A percentile compares a stretch with the other conserved stretches of the same genome.
Evolutionary conservation across 768 basidiomycete genomes (phyloP).

Genomic region (Calocybe gangraenosa): DNA sequence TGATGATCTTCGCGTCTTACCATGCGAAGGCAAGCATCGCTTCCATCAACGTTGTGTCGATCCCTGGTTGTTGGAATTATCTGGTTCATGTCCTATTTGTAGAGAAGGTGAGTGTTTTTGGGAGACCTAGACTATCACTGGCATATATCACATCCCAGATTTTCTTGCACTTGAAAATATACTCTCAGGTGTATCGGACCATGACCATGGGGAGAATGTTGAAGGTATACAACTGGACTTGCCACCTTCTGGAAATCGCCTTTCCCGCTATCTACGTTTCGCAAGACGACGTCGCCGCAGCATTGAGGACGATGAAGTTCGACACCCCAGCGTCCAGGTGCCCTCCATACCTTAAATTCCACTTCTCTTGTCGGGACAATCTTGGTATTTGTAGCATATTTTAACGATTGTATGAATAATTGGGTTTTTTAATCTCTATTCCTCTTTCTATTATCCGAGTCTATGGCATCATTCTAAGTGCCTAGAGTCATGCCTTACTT

Average conservation of each 20-base stretch:
- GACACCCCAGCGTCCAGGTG: constrained; percentile 30
- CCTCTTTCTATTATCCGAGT: too few relatives aligned
- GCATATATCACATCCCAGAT: constrained; percentile 28
- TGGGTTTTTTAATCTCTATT: too few relatives aligned
- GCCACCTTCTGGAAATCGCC: constrained; percentile 31
- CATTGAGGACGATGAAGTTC: constrained; percentile 23
- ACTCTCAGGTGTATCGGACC: constrained; percentile 30
- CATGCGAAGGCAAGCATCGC: constrained; percentile 86
- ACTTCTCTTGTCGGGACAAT: too few relatives aligned
- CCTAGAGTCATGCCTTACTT: too few relatives aligned
- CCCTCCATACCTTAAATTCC: constrained; percentile 20
- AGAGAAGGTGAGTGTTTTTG: constrained; percentile 64
- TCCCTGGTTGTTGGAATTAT: constrained; percentile 88
- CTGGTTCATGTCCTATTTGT: constrained; percentile 89
- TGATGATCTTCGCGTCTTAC: constrained; percentile 85
- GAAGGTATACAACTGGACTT: constrained; percentile 11
- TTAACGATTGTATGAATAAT: too few relatives aligned
- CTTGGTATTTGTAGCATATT: too few relatives aligned
- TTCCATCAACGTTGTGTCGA: constrained; percentile 93
- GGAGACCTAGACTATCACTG: not conserved
- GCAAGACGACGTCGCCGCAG: constrained; percentile 33
- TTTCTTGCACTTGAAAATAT: constrained; percentile 62
- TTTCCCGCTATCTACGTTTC: constrained; percentile 56
- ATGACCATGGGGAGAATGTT: constrained; percentile 17
- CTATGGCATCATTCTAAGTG: too few relatives aligned